Conservation (phyloP, 768 basidiomycete genomes). For the Fomitopsis pulvina region DNA sequence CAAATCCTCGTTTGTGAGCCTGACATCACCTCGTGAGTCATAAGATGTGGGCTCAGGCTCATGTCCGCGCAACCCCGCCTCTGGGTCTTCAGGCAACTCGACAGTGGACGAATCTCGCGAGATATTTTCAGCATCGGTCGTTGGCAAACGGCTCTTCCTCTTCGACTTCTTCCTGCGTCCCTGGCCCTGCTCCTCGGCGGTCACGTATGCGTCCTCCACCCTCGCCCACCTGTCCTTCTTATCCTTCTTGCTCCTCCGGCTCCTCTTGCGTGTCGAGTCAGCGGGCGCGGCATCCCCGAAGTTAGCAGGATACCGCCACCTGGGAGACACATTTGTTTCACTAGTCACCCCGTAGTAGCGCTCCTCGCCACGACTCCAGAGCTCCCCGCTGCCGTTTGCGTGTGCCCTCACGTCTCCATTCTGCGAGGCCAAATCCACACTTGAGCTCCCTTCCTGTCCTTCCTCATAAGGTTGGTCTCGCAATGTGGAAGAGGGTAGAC, state of each 20-base stretch:
- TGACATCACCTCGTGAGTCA: conserved; percentile 3
- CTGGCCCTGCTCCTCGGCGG: conserved; percentile 35
- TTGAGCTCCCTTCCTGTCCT: conserved; percentile 51
- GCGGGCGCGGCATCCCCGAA: conserved; percentile 53
- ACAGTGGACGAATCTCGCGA: conserved; percentile 28
- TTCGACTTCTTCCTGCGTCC: conserved; percentile 56
- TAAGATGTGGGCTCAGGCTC: conserved; percentile 3
- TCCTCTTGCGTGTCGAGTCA: conserved; percentile 30
- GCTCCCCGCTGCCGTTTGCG: conserved; percentile 36
- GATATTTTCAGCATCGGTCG: conserved; percentile 29
- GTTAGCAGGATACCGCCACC: conserved; percentile 86
- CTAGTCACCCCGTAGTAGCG: conserved; percentile 54
- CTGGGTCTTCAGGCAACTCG: conserved; percentile 68
- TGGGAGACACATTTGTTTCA: conserved; percentile 37
- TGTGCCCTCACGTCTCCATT: conserved; percentile 17
- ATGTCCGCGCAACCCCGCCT: conserved; percentile 56
- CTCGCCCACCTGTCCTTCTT: conserved; percentile 88
- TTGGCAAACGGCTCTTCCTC: conserved; percentile 41
- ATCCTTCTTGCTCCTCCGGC: conserved; percentile 60
- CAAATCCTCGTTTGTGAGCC: conserved; percentile 39
- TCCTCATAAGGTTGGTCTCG: conserved; percentile 72
- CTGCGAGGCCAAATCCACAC: conserved; percentile 23
- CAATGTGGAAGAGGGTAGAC: conserved; percentile 60
- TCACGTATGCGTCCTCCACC: conserved; percentile 76
- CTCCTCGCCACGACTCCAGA: conserved; percentile 77